Evolutionary conservation across 192 early-diverging fungal genomes (phyloP).

Genomic region (Coemansia sp.): DNA sequence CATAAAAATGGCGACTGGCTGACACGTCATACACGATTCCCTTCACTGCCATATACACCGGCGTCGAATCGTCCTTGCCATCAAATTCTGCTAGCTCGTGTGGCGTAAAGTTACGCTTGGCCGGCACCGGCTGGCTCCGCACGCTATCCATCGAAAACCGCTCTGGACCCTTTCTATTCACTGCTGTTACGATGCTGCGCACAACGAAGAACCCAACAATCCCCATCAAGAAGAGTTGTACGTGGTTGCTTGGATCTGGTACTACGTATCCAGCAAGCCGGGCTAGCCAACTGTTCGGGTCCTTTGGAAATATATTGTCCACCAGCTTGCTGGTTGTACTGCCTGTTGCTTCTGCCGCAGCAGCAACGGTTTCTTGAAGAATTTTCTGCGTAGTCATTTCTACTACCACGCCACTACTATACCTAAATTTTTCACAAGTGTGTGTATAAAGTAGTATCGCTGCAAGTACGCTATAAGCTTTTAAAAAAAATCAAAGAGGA

Average conservation of each 20-base stretch:
- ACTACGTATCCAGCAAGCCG: constrained; percentile 10
- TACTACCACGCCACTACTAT: too few relatives aligned
- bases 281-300: not conserved
- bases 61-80: constrained; percentile 58
- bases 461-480: too few relatives aligned
- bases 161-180: constrained; percentile 8
- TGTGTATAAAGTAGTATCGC: too few relatives aligned
- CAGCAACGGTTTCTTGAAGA: constrained; percentile 4
- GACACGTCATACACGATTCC: constrained; percentile 91
- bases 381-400: not conserved
- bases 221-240: constrained; percentile 18
- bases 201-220: constrained; percentile 30
- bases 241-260: constrained; percentile 26
- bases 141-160: constrained; percentile 38
- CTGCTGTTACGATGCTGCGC: constrained; percentile 21
- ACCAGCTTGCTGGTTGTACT: constrained; percentile 2
- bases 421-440: too few relatives aligned
- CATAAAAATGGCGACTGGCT: constrained; percentile 80
- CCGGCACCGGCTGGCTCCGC: constrained; percentile 9
- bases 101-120: constrained; percentile 71
- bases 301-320: not conserved
- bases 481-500: too few relatives aligned
- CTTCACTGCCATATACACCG: constrained; percentile 80
- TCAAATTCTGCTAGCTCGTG: constrained; percentile 70
- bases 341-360: not conserved